Evolutionary conservation across 2,329 filamentous ascomycete genomes (phyloP), one percentile per base, ranked within the genome.

Genomic region (Paraphaeosphaeria minitans): DNA sequence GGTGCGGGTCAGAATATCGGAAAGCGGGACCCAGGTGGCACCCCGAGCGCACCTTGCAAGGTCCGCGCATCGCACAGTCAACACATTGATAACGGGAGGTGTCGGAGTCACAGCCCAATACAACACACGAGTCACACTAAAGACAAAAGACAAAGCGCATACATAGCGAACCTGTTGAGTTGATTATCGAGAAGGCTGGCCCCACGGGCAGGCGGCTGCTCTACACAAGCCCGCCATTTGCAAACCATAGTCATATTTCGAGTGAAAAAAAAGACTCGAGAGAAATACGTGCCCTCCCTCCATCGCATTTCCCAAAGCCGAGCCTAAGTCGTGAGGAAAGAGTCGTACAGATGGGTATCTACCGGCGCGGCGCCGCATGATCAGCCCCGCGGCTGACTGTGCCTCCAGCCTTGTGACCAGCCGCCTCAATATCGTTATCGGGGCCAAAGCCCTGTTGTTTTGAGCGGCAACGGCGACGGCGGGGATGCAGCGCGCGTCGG

Each of bases 321-420:
- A 55, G 57, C 60, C 58, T n/a, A 43, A 43, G 33, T 39, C 33
- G 50, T 59, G 61, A 64, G 56, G 63, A 64, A 69, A 68, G 33
- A 51, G 61, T 63, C 58, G 55, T 66, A 56, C 53, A 58, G 56
- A 55, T 59, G 64, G 61, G 57, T 61, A 67, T 64, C 59, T 65
- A 64, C 63, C 63, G 55, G 55, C 61, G 64, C 60, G 45, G 55
- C 58, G 61, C 66, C 62, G 61, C 62, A 62, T 47, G 61, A 58
- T 57, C 56, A 57, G 59, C 63, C 66, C 54, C 56, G 49, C 56
- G 55, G 55, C 55, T 47, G 42, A 57, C 46, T 54, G 56, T 58
- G 47, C 46, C 29, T 42, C 54, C 35, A 56, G 47, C 47, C 54
- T 50, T 47, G 54, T 42, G 33, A 42, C 46, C 53, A 33, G 45